phyloP scores from a whole-genome alignment of 768 basidiomycete genomes.

The Termitomyces sp. region DNA sequence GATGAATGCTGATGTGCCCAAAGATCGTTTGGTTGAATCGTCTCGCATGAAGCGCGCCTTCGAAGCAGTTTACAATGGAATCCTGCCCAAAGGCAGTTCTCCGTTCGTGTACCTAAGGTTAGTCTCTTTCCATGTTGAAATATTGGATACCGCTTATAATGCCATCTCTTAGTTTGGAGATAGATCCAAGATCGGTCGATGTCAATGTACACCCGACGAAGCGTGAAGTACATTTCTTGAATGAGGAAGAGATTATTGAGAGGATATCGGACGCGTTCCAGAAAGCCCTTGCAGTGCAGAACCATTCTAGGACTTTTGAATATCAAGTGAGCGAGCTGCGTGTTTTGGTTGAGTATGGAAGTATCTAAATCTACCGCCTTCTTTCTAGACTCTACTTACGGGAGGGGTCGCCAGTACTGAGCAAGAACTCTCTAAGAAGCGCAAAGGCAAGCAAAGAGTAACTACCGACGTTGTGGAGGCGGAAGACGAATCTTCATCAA shows the following conservation, averaged over 20 bases:
- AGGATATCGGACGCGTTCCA: conserved; percentile 73
- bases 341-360: not conserved
- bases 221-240: conserved; percentile 90
- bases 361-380: not conserved
- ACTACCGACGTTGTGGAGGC: conserved; percentile 20
- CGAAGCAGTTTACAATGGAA: conserved; percentile 78
- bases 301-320: conserved; percentile 66
- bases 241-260: conserved; percentile 85
- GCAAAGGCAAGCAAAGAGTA: conserved; percentile 38
- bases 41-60: conserved; percentile 81
- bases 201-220: conserved; percentile 99
- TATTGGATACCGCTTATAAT: not conserved
- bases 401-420: conserved; percentile 40
- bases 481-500: conserved; percentile 21
- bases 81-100: conserved; percentile 84
- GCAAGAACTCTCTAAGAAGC: conserved; percentile 27
- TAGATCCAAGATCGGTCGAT: conserved; percentile 87
- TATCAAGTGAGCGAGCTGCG: conserved; percentile 50
- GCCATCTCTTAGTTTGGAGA: conserved; percentile 53
- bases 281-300: conserved; percentile 54
- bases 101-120: conserved; percentile 96
- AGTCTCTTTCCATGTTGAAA: conserved; percentile 8
- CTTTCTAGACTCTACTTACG: conserved; percentile 54
- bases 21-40: conserved; percentile 93
- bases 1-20: not conserved